These are phyloP conservation scores for Claviceps pazoutovae DNA, from an alignment of 2,329 filamentous ascomycete genomes.

Conservation along the genomic window DNA sequence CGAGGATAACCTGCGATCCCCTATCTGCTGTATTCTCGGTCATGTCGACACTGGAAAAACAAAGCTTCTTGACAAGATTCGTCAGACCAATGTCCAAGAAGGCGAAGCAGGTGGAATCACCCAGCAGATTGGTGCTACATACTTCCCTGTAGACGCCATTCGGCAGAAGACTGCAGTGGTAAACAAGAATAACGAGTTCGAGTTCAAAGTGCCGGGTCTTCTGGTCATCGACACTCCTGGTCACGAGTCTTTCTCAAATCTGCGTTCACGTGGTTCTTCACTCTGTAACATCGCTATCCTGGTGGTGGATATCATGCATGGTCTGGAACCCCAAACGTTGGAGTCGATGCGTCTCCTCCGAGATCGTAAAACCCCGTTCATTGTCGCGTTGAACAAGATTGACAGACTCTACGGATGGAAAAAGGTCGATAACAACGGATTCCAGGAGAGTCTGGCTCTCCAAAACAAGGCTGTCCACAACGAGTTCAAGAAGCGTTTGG, in stretches of 20 bases:
- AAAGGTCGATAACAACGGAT: slow-evolving; percentile 96
- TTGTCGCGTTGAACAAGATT: slow-evolving; percentile 98
- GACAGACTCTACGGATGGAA: slow-evolving; percentile 99
- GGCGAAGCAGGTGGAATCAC: slow-evolving; percentile 99
- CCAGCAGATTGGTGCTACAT: slow-evolving; percentile 97
- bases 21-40: slow-evolving; percentile 98
- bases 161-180: slow-evolving; percentile 85
- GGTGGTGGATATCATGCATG: slow-evolving; percentile 99
- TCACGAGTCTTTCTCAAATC: slow-evolving; percentile 99
- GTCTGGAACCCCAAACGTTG: slow-evolving; percentile 88
- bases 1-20: slow-evolving; percentile 86
- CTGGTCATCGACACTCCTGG: slow-evolving; percentile 95
- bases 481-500: slow-evolving; percentile 82
- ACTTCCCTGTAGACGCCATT: slow-evolving; percentile 92
- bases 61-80: slow-evolving; percentile 96
- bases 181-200: slow-evolving; percentile 78
- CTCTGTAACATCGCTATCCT: slow-evolving; percentile 99
- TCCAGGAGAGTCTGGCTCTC: slow-evolving; percentile 77
- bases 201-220: slow-evolving; percentile 95
- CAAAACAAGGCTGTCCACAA: slow-evolving; percentile 89
- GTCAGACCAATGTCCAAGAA: slow-evolving; percentile 96
- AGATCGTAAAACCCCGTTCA: slow-evolving; percentile 92
- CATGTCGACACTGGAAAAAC: slow-evolving; percentile 99
- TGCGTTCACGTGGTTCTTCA: slow-evolving; percentile 90
- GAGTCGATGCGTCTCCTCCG: slow-evolving; percentile 93